These are phyloP conservation scores for Verruconis gallopava DNA, from an alignment of 2,329 filamentous ascomycete species.

Conservation along the genomic window DNA sequence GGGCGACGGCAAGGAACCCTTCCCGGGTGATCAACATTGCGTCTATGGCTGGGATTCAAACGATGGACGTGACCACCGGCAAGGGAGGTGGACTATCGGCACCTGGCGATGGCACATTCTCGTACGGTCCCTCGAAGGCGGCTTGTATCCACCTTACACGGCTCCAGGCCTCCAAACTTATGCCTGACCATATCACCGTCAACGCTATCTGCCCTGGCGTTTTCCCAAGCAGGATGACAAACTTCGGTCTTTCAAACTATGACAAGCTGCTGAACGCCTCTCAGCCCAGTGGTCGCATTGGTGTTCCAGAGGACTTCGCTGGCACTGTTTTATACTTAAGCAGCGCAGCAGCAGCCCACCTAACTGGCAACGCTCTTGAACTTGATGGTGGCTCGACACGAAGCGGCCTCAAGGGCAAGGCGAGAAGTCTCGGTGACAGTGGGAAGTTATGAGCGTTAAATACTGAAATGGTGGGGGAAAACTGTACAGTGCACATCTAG, in stretches of 20 bases:
- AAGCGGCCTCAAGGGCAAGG: conserved; percentile 19
- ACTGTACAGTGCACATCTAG: too few species aligned
- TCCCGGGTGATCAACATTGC: conserved; percentile 41
- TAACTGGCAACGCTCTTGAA: conserved; percentile 36
- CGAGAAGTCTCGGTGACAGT: too few species aligned
- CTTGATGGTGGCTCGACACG: conserved; percentile 34
- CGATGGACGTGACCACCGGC: conserved; percentile 32
- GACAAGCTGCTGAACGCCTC: conserved; percentile 33
- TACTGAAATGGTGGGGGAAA: too few species aligned
- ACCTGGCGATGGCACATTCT: conserved; percentile 39
- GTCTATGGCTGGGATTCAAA: conserved; percentile 33
- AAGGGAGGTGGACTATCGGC: conserved; percentile 38
- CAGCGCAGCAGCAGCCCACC: conserved; percentile 28
- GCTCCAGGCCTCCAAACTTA: conserved; percentile 37
- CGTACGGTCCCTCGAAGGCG: conserved; percentile 41
- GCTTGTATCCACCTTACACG: conserved; percentile 41
- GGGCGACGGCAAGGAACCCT: conserved; percentile 29
- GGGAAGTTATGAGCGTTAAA: too few species aligned
- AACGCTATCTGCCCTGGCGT: conserved; percentile 32
- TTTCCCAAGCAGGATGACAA: conserved; percentile 42
- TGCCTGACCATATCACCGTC: conserved; percentile 39
- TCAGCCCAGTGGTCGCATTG: conserved; percentile 35
- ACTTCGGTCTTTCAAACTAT: conserved; percentile 38
- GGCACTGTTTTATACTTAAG: conserved; percentile 33
- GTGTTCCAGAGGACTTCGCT: conserved; percentile 35